Evolutionary conservation across 768 basidiomycete species (phyloP).

Genomic region (Termitomyces sp.): DNA sequence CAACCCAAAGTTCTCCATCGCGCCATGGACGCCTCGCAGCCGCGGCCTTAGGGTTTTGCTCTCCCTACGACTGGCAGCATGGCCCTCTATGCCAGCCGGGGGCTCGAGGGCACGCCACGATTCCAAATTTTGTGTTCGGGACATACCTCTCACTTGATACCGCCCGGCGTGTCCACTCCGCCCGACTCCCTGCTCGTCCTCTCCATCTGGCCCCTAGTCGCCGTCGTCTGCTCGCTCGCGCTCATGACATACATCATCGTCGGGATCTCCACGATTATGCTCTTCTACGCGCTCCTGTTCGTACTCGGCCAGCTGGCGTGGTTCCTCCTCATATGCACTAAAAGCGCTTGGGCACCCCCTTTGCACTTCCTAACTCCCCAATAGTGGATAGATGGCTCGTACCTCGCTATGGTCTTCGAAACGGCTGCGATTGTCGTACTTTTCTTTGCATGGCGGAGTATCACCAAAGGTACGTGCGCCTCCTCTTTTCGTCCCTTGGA

Average conservation of each 20-base stretch:
- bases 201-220: conserved; percentile 58
- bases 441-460: conserved; percentile 80
- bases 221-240: conserved; percentile 47
- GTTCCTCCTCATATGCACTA: conserved; percentile 72
- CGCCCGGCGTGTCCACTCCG: conserved; percentile 52
- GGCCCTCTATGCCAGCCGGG: no score
- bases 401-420: conserved; percentile 81
- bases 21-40: conserved; percentile 32
- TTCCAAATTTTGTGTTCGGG: conserved; percentile 70
- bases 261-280: conserved; percentile 72
- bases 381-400: conserved; percentile 81
- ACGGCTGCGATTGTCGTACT: conserved; percentile 64
- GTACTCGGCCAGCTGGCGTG: conserved; percentile 76
- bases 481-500: no score
- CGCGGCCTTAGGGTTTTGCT: no score
- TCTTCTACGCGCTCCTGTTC: conserved; percentile 76
- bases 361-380: no score
- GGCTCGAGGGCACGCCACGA: no score
- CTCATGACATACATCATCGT: conserved; percentile 83
- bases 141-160: conserved; percentile 85
- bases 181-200: conserved; percentile 59
- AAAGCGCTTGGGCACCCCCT: no score
- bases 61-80: no score
- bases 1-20: conserved; percentile 79
- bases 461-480: conserved; percentile 80